Conservation (phyloP, 495 filamentous ascomycete species). For the Penicillium verhagenii region DNA sequence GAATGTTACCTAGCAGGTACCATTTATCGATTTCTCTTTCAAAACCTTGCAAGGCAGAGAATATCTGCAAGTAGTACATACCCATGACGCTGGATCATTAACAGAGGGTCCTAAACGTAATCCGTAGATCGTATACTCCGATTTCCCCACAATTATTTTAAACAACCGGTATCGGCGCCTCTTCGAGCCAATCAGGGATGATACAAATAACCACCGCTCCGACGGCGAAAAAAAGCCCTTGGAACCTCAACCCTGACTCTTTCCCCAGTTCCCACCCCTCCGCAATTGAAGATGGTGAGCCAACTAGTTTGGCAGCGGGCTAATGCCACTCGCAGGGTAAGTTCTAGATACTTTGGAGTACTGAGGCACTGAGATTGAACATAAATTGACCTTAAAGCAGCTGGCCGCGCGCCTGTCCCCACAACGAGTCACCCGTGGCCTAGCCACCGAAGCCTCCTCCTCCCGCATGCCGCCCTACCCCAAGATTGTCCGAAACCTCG, state of each 20-base stretch:
- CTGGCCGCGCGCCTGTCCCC: constrained; percentile 29
- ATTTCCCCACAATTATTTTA: constrained; percentile 12
- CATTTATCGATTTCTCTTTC: no score
- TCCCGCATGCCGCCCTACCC: constrained; percentile 33
- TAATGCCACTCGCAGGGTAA: constrained; percentile 31
- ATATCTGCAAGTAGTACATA: no score
- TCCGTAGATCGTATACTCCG: not conserved
- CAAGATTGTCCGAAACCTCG: constrained; percentile 33
- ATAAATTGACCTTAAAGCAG: constrained; percentile 8
- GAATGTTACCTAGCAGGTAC: no score
- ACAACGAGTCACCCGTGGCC: constrained; percentile 29
- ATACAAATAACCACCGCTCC: constrained; percentile 23
- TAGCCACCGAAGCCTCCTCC: constrained; percentile 32
- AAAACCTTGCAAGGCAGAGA: no score
- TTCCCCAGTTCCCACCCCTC: constrained; percentile 21
- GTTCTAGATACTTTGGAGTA: constrained; percentile 5
- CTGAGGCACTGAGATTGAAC: not conserved
- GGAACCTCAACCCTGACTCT: constrained; percentile 17
- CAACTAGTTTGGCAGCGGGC: constrained; percentile 36
- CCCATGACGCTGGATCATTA: no score
- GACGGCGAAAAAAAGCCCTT: constrained; percentile 17
- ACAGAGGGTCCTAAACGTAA: no score
- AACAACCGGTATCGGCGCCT: constrained; percentile 27
- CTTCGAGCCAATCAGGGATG: constrained; percentile 19
- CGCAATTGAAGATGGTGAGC: constrained; percentile 34